A percentile compares a stretch with the other conserved stretches of the same genome.
Evolutionary conservation across 1,139 yeast species (phyloP).

Genomic region (Taphrina wiesneri): DNA sequence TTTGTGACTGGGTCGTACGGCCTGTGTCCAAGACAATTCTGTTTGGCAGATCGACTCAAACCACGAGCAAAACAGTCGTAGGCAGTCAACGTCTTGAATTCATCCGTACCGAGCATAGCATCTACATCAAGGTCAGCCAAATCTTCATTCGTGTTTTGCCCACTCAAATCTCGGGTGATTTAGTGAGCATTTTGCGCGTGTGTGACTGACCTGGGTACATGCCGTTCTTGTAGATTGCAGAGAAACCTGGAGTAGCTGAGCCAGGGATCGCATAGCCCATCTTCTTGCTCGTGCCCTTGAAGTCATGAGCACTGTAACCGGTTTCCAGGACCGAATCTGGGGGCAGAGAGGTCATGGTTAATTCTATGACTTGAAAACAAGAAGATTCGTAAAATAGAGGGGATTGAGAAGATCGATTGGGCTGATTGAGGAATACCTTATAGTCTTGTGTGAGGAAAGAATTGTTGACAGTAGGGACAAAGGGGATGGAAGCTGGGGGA

Average conservation of each 20-base stretch:
- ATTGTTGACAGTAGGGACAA: not conserved
- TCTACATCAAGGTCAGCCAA: constrained; percentile 40
- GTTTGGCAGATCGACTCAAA: constrained; percentile 47
- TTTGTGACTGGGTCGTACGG: constrained; percentile 50
- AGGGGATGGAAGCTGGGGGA: not conserved
- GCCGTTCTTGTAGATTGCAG: constrained; percentile 50
- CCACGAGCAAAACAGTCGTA: constrained; percentile 54
- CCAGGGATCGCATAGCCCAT: constrained; percentile 52
- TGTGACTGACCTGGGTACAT: constrained; percentile 52
- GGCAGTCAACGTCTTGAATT: constrained; percentile 56
- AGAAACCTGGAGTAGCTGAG: constrained; percentile 53
- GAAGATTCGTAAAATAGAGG: not conserved
- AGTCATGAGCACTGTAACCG: constrained; percentile 19
- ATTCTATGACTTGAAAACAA: not conserved
- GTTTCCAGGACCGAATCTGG: constrained; percentile 12
- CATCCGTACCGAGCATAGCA: constrained; percentile 51
- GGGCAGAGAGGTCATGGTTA: constrained; percentile 7
- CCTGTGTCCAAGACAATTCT: constrained; percentile 58
- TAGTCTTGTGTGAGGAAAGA: not conserved
- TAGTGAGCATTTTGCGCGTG: too few relatives aligned
- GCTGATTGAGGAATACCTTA: not conserved
- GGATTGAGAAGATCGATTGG: not conserved
- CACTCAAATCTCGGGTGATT: not conserved
- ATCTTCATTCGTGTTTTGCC: not conserved
- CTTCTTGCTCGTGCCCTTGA: constrained; percentile 42